Percentiles rank a stretch among this genome's conserved stretches.
Conservation (phyloP, 2,329 filamentous ascomycete genomes). For the Davidsoniella eucalypti region DNA sequence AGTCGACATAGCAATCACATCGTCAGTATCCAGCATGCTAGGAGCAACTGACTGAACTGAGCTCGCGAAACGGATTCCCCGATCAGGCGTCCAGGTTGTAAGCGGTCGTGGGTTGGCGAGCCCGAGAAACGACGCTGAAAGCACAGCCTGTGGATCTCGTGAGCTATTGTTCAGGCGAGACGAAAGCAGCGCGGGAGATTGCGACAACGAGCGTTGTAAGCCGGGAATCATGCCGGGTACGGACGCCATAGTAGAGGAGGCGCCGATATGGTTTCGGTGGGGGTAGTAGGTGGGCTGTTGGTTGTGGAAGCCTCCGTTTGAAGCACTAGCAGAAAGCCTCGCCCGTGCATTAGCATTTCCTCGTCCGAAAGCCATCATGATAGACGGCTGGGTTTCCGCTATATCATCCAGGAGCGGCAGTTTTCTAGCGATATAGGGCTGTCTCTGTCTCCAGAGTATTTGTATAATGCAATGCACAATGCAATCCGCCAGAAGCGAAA, state of each 20-base stretch:
- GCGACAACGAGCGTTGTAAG: neutral
- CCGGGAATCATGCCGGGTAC: too few species aligned
- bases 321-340: slow-evolving; percentile 1
- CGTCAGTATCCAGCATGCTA: neutral
- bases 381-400: neutral
- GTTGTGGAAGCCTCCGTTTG: neutral
- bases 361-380: slow-evolving; percentile 6
- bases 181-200: neutral
- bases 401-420: too few species aligned
- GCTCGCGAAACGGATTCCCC: slow-evolving; percentile 6
- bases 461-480: too few species aligned
- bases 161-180: too few species aligned
- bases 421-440: too few species aligned
- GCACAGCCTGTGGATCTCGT: too few species aligned
- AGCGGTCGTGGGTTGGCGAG: too few species aligned
- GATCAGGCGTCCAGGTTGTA: slow-evolving; percentile 1
- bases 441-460: too few species aligned
- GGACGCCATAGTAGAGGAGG: neutral
- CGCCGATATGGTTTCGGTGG: neutral
- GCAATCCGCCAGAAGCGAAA: too few species aligned
- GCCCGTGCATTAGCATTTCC: slow-evolving; percentile 2
- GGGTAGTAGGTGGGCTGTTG: neutral
- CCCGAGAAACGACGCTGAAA: too few species aligned
- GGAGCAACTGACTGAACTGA: neutral
- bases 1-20: too few species aligned